These are phyloP conservation scores for Theobroma cacao DNA, from an alignment of 345 rosid species.

Conservation along the genomic window DNA sequence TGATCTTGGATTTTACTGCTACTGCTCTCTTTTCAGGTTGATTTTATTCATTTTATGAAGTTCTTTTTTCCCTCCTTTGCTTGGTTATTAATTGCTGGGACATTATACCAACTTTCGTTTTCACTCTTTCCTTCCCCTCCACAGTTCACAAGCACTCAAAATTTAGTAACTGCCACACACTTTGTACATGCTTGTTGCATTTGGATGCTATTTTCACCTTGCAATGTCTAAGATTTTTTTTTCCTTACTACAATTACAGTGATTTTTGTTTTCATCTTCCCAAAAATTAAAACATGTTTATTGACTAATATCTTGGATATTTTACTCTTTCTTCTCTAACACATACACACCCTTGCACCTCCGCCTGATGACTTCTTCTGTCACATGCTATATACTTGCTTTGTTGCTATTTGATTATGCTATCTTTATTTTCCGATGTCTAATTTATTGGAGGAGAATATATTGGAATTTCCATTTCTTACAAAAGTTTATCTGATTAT, in stretches of 20 bases:
- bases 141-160: no score
- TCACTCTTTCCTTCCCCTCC: no score
- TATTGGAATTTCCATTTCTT: not conserved
- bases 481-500: not conserved
- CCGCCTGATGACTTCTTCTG: not conserved
- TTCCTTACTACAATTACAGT: not conserved
- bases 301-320: not conserved
- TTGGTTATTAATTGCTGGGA: not conserved
- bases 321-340: not conserved
- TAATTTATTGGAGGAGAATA: not conserved
- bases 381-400: not conserved
- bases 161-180: not conserved
- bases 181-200: not conserved
- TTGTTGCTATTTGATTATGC: not conserved
- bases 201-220: no score
- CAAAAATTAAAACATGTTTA: not conserved
- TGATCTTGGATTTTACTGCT: constrained; percentile 5
- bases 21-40: not conserved
- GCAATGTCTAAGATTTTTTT: not conserved
- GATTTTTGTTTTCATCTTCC: not conserved
- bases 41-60: not conserved
- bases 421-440: not conserved
- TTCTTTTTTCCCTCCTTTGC: not conserved
- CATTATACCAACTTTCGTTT: not conserved
- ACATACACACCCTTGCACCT: not conserved